Base-by-base conservation (phyloP, 768 basidiomycete species). In the Mrakia hoshinonis region DNA sequence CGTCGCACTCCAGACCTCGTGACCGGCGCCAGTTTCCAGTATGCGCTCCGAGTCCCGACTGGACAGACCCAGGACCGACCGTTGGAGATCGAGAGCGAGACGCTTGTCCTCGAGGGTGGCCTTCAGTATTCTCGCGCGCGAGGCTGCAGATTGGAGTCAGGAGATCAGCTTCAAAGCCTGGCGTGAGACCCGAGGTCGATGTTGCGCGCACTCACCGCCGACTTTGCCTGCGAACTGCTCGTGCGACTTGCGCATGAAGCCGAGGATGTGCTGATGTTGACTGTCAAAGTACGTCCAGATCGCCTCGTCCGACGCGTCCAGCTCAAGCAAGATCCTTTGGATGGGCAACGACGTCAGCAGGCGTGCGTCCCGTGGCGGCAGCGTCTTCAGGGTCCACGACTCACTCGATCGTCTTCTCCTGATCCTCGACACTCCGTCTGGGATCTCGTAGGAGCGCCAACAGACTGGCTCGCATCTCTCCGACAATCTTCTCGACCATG, bases 341-440 rank as follows among this genome's bases (percentile, higher is more conserved):
- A 46, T 54, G 7, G 2, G 13, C 18, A 26, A 18, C 18, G 12
- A 55, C 10, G 12, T 24, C 4, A 18, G 4, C 55, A 13, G 20
- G 26, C 15, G 22, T 18, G 4, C n/a, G 38, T 49, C 47, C 34
- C 43, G 26, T 34, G 1, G 2, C 24, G 15, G 11, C 58, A 36
- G 5, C 11, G 7, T 38, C 31, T 34, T 12, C 7, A 6, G 29
- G 63, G 34, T 43, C 34, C 61, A 4, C 0, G 13, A 81, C 87
- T 75, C 76, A 92, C 96, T 98, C 94, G 68, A 99, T 89, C 1
- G 91, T 96, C 82, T 91, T 92, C 81, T 97, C 94, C 72, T 96
- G 92, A 74, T 98, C 95, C 74, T 99, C 96, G 4, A 92, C 84
- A 58, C 85, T 87, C 63, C 91, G 84, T 64, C 81, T 83, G 4